Conservation (phyloP, 306 rosid species). For the Abrus precatorius region DNA sequence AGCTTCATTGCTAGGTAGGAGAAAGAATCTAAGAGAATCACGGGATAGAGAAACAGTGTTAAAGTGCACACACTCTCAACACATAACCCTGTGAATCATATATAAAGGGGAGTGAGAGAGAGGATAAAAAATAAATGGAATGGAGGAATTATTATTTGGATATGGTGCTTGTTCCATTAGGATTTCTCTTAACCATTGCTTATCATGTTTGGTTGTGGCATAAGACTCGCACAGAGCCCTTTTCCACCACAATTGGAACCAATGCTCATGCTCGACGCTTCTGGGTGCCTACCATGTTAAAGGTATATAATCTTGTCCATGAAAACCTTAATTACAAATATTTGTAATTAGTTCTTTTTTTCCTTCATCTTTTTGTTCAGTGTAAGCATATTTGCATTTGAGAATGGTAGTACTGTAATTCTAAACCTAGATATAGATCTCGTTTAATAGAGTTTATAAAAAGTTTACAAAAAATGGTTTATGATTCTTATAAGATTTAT, state of each 20-base stretch:
- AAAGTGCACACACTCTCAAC: not conserved
- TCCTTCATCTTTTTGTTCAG: not conserved
- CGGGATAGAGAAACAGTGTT: slow-evolving; percentile 8
- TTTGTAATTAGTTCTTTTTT: not conserved
- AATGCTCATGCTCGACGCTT: slow-evolving; percentile 73
- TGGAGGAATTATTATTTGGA: slow-evolving; percentile 87
- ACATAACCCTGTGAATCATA: not conserved
- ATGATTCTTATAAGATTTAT: too few species aligned
- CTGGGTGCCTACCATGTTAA: slow-evolving; percentile 72
- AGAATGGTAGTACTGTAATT: not conserved
- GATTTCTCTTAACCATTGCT: slow-evolving; percentile 53
- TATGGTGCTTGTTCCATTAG: slow-evolving; percentile 76
- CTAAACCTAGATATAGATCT: not conserved
- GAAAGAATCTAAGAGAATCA: slow-evolving; percentile 34
- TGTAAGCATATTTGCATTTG: not conserved
- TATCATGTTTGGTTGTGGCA: slow-evolving; percentile 88
- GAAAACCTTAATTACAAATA: slow-evolving; percentile 1
- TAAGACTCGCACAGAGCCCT: slow-evolving; percentile 67
- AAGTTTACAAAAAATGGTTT: too few species aligned
- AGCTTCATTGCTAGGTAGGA: not conserved
- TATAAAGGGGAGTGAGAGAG: not conserved
- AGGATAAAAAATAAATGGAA: slow-evolving; percentile 51
- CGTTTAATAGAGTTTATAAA: too few species aligned
- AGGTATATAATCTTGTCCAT: slow-evolving; percentile 42
- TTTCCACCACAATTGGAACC: slow-evolving; percentile 74